phyloP scores from a whole-genome alignment of 257 asterid genomes.

The Cruciata laevipes region DNA sequence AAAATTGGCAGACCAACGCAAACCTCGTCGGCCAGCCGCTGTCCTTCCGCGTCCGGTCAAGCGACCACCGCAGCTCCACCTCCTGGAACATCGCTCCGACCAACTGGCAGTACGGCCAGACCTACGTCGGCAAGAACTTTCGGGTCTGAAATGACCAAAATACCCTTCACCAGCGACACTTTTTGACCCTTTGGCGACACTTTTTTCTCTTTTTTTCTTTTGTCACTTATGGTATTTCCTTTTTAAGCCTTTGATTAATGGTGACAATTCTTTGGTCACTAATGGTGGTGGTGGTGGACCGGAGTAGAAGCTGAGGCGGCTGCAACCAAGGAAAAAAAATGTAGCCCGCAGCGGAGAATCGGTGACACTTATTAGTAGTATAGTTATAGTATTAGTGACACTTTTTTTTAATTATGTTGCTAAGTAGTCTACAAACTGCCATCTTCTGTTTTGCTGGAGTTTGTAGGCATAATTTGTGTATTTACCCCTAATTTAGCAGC shows the following conservation, averaged over 20 bases:
- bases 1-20: slow-evolving; percentile 71
- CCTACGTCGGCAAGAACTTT: slow-evolving; percentile 74
- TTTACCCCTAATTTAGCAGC: background rate
- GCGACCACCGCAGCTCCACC: slow-evolving; percentile 72
- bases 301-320: slow-evolving; percentile 62
- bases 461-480: background rate
- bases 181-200: slow-evolving; percentile 12
- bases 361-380: background rate
- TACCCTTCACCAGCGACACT: slow-evolving; percentile 2
- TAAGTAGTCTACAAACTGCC: background rate
- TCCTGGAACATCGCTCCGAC: slow-evolving; percentile 70
- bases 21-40: slow-evolving; percentile 58
- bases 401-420: background rate
- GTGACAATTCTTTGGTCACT: slow-evolving; percentile 12
- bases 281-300: slow-evolving; percentile 5
- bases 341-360: slow-evolving; percentile 71
- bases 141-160: slow-evolving; percentile 34
- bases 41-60: slow-evolving; percentile 59
- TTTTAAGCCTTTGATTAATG: background rate
- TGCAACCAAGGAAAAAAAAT: slow-evolving; percentile 38
- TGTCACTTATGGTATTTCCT: background rate
- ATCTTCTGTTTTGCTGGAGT: background rate
- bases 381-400: background rate
- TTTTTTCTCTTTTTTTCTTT: background rate
- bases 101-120: slow-evolving; percentile 79